Base-by-base conservation (phyloP, 176 grass and related monocot species). In the Eleusine coracana region DNA sequence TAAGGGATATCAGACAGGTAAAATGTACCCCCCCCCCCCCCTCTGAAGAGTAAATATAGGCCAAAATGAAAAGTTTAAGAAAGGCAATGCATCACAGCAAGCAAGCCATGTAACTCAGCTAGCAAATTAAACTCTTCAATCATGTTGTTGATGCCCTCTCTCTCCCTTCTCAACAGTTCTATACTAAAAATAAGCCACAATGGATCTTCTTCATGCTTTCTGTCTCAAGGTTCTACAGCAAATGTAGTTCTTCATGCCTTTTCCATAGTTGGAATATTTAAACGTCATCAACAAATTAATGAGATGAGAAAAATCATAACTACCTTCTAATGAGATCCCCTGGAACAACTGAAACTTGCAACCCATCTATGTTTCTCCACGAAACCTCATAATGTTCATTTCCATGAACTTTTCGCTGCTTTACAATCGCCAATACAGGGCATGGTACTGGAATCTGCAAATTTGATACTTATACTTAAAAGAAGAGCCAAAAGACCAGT, bases 301-400 rank as follows among this genome's bases (percentile, higher is more conserved):
- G 25, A 25, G 25, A 25, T 21, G 5, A 71, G 34, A 31, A 84
- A 85, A 86, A 82, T 38, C 66, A 54, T 69, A 74, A 31, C 42
- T 89, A 95, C 93, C 95, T 92, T 87, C 74, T 76, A 79, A 98
- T 66, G 18, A 98, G 84, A 91, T 89, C 84, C 72, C 86, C 86
- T 51, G 95, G 88, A 71, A 98, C 86, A 54, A 85, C 79, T 67
- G 95, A 98, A 81, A 82, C 68, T 61, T 89, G 55, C 18, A 95
- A 71, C 4, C 90, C 90, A 84, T 93, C 88, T 38, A 87, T 77
- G 72, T 84, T 85, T 88, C 62, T 86, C 96, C 96, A 98, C 34
- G 86, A 89, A 80, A 98, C 96, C 78, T 98, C 96, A 80, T 93
- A 98, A 71, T 72, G 85, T 70, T 98, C 90, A 77, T 64, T 73